phyloP scores from a whole-genome alignment of 139 green algal genomes.

The Chlamydomonas applanata region DNA sequence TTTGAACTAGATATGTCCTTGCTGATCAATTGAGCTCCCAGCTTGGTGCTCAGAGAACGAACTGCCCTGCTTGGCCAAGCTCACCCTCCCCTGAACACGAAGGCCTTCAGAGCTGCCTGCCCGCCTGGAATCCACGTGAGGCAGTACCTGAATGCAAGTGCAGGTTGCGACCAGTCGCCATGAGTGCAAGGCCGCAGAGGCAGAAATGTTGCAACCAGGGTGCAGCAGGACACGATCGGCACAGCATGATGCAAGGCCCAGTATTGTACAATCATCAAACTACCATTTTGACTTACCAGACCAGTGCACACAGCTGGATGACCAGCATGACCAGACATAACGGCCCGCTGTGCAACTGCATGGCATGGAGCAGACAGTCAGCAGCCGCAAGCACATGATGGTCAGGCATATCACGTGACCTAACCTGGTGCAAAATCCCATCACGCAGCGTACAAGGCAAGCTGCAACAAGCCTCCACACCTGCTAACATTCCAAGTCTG shows the following conservation, averaged over 20 bases:
- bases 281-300: constrained; percentile 21
- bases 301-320: constrained; percentile 29
- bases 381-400: neutral
- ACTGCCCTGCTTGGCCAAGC: neutral
- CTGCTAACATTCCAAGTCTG: neutral
- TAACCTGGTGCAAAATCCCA: neutral
- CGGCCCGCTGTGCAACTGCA: constrained; percentile 16
- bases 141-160: constrained; percentile 24
- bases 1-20: too few relatives aligned
- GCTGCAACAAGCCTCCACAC: neutral
- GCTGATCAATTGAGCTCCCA: too few relatives aligned
- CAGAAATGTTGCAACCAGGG: neutral
- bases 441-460: neutral
- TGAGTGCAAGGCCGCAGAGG: neutral
- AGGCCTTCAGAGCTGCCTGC: constrained; percentile 24
- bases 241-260: neutral
- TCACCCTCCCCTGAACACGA: constrained; percentile 21
- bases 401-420: neutral
- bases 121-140: constrained; percentile 33
- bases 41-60: too few relatives aligned
- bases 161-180: neutral
- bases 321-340: constrained; percentile 38
- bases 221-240: neutral
- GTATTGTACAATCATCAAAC: neutral
- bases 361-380: neutral